phyloP scores from a whole-genome alignment of 2,329 filamentous ascomycete genomes.

The Reticulascus tulasneorum region DNA sequence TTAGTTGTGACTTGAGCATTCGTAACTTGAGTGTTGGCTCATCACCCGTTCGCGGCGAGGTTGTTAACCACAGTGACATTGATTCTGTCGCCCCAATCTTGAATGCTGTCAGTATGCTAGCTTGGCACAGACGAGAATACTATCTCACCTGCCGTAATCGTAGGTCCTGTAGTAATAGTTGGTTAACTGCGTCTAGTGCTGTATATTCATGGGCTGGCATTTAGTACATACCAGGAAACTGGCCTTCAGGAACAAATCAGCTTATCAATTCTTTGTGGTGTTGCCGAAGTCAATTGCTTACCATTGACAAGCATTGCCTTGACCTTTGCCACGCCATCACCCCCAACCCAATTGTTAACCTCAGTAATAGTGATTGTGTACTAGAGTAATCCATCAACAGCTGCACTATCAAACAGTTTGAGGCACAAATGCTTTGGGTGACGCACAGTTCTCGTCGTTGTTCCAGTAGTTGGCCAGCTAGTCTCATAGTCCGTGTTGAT shows the following conservation, averaged over 20 bases:
- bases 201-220: constrained; percentile 49
- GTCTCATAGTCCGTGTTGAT: constrained; percentile 25
- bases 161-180: too few species aligned
- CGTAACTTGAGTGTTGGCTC: too few species aligned
- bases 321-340: constrained; percentile 17
- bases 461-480: constrained; percentile 25
- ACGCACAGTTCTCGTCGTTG: too few species aligned
- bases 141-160: too few species aligned
- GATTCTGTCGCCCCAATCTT: constrained; percentile 47
- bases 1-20: not conserved
- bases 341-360: too few species aligned
- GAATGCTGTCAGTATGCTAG: too few species aligned
- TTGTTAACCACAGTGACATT: constrained; percentile 63
- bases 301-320: constrained; percentile 20
- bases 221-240: constrained; percentile 12
- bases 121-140: too few species aligned
- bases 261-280: not conserved
- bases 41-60: constrained; percentile 42
- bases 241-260: constrained; percentile 4
- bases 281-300: not conserved
- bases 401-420: too few species aligned
- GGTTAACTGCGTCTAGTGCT: too few species aligned
- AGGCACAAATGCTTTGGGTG: too few species aligned
- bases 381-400: too few species aligned
- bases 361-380: too few species aligned